A percentile compares a stretch with the other conserved stretches of the same genome.
phyloP scores from a whole-genome alignment of 768 basidiomycete species.

The Gelatoporia subvermispora region DNA sequence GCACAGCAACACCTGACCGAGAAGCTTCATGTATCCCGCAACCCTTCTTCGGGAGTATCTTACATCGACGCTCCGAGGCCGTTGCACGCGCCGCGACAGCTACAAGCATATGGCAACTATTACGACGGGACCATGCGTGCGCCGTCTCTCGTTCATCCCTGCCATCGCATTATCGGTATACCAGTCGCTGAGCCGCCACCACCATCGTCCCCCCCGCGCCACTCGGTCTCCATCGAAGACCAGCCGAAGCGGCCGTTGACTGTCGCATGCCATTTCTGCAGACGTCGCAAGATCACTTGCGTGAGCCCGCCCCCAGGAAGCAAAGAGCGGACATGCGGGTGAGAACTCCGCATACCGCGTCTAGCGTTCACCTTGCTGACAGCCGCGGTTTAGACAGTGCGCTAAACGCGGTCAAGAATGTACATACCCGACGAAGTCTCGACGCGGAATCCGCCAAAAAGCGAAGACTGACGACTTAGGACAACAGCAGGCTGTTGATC shows the following conservation, averaged over 20 bases:
- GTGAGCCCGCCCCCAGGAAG: constrained; percentile 25
- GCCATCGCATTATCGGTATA: constrained; percentile 10
- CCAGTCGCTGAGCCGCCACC: constrained; percentile 11
- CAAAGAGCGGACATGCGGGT: constrained; percentile 32
- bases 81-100: too few relatives aligned
- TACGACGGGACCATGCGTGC: too few relatives aligned
- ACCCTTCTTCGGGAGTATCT: too few relatives aligned
- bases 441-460: constrained; percentile 42
- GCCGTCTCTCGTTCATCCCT: not conserved
- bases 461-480: too few relatives aligned
- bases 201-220: constrained; percentile 10
- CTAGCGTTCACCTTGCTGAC: not conserved
- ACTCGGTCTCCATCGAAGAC: constrained; percentile 21
- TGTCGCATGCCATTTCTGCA: constrained; percentile 35
- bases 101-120: too few relatives aligned
- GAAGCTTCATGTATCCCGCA: too few relatives aligned
- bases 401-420: constrained; percentile 63
- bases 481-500: too few relatives aligned
- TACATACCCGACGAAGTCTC: constrained; percentile 66
- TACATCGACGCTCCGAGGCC: too few relatives aligned
- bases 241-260: constrained; percentile 32
- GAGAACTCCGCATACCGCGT: constrained; percentile 8
- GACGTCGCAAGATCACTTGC: constrained; percentile 37
- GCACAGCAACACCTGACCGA: too few relatives aligned
- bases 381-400: constrained; percentile 53